phyloP scores from a whole-genome alignment of 768 basidiomycete species.

The Panus rudis region DNA sequence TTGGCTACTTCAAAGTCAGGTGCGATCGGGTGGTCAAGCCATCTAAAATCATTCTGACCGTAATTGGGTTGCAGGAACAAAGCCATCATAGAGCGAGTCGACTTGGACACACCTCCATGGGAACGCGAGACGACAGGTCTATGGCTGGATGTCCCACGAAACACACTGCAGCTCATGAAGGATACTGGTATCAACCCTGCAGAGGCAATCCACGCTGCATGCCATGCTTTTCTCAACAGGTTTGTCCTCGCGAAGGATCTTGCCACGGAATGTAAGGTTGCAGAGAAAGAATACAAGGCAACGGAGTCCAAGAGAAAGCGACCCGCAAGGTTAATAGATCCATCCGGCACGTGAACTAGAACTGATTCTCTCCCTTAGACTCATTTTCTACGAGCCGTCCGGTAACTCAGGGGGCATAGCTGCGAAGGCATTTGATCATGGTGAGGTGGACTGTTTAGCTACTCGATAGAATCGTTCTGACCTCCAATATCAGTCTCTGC shows the following conservation, averaged over 20 bases:
- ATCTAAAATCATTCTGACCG: background rate
- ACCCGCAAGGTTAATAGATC: slow-evolving; percentile 48
- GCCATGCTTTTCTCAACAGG: slow-evolving; percentile 76
- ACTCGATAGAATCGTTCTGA: background rate
- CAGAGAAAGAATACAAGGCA: slow-evolving; percentile 64
- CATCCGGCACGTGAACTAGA: background rate
- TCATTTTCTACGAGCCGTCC: slow-evolving; percentile 74
- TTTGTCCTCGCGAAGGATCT: slow-evolving; percentile 65
- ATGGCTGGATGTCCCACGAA: slow-evolving; percentile 71
- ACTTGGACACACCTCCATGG: slow-evolving; percentile 74
- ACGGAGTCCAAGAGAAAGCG: slow-evolving; percentile 51
- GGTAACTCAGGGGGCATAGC: slow-evolving; percentile 68
- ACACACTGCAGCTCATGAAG: slow-evolving; percentile 45
- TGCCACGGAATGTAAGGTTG: slow-evolving; percentile 76
- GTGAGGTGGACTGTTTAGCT: slow-evolving; percentile 28
- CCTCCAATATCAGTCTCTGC: slow-evolving; percentile 35
- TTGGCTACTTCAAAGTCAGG: slow-evolving; percentile 80
- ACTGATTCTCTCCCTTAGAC: slow-evolving; percentile 30
- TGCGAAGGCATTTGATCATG: slow-evolving; percentile 77
- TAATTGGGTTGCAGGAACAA: slow-evolving; percentile 36
- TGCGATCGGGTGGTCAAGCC: slow-evolving; percentile 13
- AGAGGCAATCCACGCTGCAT: slow-evolving; percentile 78
- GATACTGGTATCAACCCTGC: slow-evolving; percentile 56
- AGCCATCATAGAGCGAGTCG: slow-evolving; percentile 67
- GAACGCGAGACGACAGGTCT: slow-evolving; percentile 65